These are phyloP conservation scores for Lactarius sp. DNA, from an alignment of 768 basidiomycete genomes.

Conservation along the genomic window DNA sequence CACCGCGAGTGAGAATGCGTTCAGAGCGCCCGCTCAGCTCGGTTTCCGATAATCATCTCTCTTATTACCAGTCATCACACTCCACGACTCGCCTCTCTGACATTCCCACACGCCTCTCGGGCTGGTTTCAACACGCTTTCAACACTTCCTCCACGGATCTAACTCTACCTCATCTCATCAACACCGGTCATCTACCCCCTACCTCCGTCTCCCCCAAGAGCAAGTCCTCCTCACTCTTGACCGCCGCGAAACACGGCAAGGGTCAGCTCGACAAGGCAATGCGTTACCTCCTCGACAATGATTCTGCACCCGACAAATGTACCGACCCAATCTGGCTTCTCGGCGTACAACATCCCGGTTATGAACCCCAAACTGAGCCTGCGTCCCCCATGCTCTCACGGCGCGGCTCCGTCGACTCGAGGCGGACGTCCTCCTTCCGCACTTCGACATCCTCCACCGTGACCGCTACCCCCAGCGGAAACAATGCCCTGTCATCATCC, in stretches of 20 bases:
- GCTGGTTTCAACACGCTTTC: slow-evolving; percentile 80
- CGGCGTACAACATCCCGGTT: slow-evolving; percentile 76
- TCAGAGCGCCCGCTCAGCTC: slow-evolving; percentile 51
- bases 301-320: slow-evolving; percentile 79
- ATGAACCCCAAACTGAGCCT: slow-evolving; percentile 42
- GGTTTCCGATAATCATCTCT: slow-evolving; percentile 41
- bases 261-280: slow-evolving; percentile 79
- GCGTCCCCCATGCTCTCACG: slow-evolving; percentile 27
- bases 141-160: slow-evolving; percentile 67
- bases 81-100: slow-evolving; percentile 54
- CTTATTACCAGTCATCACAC: slow-evolving; percentile 44
- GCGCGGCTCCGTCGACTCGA: slow-evolving; percentile 41
- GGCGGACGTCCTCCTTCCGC: slow-evolving; percentile 41
- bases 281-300: slow-evolving; percentile 86
- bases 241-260: slow-evolving; percentile 68
- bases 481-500: slow-evolving; percentile 33
- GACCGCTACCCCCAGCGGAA: slow-evolving; percentile 28
- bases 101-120: slow-evolving; percentile 69
- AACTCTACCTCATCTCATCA: slow-evolving; percentile 55
- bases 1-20: slow-evolving; percentile 50
- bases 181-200: slow-evolving; percentile 36
- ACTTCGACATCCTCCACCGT: slow-evolving; percentile 41
- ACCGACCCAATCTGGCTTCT: slow-evolving; percentile 85
- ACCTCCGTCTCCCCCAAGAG: slow-evolving; percentile 39
- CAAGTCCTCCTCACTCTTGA: slow-evolving; percentile 50